Percentiles rank a stretch among this genome's conserved stretches.
Evolutionary conservation across 306 rosid species (phyloP).

Genomic region (Clitoria ternatea): DNA sequence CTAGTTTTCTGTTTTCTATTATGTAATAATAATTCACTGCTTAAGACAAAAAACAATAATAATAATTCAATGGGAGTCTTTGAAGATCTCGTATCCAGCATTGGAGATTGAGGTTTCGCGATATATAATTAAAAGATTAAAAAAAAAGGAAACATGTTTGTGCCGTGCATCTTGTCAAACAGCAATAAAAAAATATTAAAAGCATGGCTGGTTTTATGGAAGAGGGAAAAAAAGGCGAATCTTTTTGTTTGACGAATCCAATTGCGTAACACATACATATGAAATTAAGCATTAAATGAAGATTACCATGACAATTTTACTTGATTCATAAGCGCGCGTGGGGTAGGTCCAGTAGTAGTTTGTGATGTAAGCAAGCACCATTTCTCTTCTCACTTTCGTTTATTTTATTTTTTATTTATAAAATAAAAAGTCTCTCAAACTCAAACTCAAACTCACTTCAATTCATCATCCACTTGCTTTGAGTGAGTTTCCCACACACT

Average conservation of each 20-base stretch:
- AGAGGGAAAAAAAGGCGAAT: not conserved
- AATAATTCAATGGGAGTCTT: conserved; percentile 13
- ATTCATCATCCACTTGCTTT: not conserved
- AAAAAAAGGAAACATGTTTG: not conserved
- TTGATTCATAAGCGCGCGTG: conserved; percentile 18
- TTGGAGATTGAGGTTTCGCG: conserved; percentile 5
- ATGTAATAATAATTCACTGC: not conserved
- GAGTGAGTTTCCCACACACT: not conserved
- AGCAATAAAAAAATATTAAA: not conserved
- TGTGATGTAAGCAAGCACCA: conserved; percentile 28
- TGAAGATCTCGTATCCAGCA: not conserved
- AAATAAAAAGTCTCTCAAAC: not conserved
- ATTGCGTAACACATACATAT: conserved; percentile 1
- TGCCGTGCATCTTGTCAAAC: not conserved
- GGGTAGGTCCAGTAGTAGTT: not conserved
- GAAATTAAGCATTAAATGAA: not conserved
- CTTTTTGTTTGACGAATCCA: conserved; percentile 13
- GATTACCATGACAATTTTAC: no score
- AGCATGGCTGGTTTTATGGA: not conserved
- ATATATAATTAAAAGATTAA: conserved; percentile 13
- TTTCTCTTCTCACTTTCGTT: not conserved
- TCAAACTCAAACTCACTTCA: not conserved
- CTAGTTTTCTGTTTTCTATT: not conserved
- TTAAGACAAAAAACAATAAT: no score
- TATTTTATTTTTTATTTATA: not conserved